Percentiles rank a stretch among this genome's conserved stretches.
phyloP scores from a whole-genome alignment of 2,329 filamentous ascomycete genomes.

The Xylaria sp. region DNA sequence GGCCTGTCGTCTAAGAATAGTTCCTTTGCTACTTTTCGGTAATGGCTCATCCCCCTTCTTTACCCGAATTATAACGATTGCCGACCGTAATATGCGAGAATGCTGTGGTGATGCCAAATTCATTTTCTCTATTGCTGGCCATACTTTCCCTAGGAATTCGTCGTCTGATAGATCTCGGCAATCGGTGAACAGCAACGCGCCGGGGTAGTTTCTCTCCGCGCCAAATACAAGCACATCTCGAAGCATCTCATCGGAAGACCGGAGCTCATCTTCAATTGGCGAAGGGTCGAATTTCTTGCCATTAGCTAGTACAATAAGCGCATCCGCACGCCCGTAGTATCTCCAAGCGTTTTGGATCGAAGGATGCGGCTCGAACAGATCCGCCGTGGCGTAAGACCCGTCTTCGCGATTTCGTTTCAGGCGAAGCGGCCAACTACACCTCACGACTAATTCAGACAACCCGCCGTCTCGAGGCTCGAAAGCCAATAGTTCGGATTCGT shows the following conservation, averaged over 20 bases:
- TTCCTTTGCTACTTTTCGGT: slow-evolving; percentile 68
- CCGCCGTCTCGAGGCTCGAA: slow-evolving; percentile 54
- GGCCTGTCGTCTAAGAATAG: slow-evolving; percentile 57
- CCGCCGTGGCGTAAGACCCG: slow-evolving; percentile 66
- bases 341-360: slow-evolving; percentile 61
- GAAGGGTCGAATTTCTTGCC: slow-evolving; percentile 73
- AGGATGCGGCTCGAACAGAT: slow-evolving; percentile 64
- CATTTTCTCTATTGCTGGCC: slow-evolving; percentile 50
- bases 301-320: slow-evolving; percentile 65
- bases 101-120: slow-evolving; percentile 58
- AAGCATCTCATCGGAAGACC: slow-evolving; percentile 49
- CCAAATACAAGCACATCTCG: slow-evolving; percentile 67
- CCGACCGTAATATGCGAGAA: slow-evolving; percentile 54
- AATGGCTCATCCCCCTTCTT: slow-evolving; percentile 42
- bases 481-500: slow-evolving; percentile 40
- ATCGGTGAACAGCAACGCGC: slow-evolving; percentile 59
- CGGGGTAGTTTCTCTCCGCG: slow-evolving; percentile 59
- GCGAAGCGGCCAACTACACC: slow-evolving; percentile 62
- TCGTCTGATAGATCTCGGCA: slow-evolving; percentile 38
- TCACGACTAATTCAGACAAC: slow-evolving; percentile 61
- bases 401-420: slow-evolving; percentile 63
- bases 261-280: slow-evolving; percentile 62
- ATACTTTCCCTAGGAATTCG: slow-evolving; percentile 49
- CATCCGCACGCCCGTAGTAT: slow-evolving; percentile 66
- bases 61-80: slow-evolving; percentile 54